A percentile compares a stretch with the other conserved stretches of the same genome.
These are phyloP conservation scores for Entonaema liquescens DNA, from an alignment of 495 filamentous ascomycete genomes.

Conservation along the genomic window DNA sequence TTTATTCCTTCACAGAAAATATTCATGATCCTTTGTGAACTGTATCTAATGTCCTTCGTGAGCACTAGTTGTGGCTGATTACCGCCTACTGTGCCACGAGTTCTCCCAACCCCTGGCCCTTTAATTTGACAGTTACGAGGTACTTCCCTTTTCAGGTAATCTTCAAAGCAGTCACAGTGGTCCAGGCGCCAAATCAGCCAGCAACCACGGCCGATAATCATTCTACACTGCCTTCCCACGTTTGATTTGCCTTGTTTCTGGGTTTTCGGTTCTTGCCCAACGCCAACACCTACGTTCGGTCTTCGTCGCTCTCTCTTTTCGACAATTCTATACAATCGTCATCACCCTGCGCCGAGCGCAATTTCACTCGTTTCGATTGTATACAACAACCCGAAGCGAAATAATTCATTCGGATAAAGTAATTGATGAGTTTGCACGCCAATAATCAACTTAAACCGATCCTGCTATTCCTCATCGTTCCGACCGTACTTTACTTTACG, in stretches of 20 bases:
- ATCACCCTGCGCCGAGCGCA: constrained; percentile 45
- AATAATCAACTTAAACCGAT: constrained; percentile 1
- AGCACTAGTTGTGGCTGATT: constrained; percentile 22
- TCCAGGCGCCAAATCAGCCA: constrained; percentile 8
- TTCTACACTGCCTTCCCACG: neutral
- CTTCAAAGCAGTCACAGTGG: constrained; percentile 14
- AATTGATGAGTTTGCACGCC: constrained; percentile 14
- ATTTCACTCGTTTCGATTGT: constrained; percentile 44
- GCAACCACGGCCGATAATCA: constrained; percentile 15
- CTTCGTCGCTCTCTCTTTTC: constrained; percentile 17
- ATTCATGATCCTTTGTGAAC: constrained; percentile 11
- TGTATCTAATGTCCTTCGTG: neutral
- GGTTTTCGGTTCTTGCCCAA: constrained; percentile 35
- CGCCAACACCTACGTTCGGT: constrained; percentile 11
- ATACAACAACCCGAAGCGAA: neutral
- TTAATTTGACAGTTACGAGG: constrained; percentile 30
- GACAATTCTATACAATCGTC: constrained; percentile 30
- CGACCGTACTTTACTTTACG: neutral
- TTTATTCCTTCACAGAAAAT: neutral
- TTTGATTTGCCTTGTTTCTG: constrained; percentile 4
- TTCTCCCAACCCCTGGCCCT: constrained; percentile 15
- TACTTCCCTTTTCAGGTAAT: neutral
- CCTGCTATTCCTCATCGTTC: neutral
- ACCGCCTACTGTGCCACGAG: constrained; percentile 17
- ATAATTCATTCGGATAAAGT: constrained; percentile 1